phyloP scores from a whole-genome alignment of 2,329 filamentous ascomycete species.

The Aspergillus pseudonomiae region DNA sequence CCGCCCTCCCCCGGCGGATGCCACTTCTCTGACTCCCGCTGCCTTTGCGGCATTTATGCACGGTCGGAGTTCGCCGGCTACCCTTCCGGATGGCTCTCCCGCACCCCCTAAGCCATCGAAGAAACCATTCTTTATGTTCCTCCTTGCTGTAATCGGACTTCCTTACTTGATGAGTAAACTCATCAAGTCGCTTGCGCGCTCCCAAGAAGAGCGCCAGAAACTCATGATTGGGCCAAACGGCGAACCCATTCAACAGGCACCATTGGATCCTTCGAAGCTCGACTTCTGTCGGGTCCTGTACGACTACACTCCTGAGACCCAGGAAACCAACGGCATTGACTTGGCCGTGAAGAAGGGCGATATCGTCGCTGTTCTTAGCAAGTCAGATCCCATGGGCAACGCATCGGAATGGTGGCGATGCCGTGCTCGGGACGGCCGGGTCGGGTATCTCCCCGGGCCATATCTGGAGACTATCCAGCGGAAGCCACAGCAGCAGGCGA shows the following conservation, averaged over 20 bases:
- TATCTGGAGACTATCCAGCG: constrained; percentile 80
- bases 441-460: constrained; percentile 88
- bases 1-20: constrained; percentile 83
- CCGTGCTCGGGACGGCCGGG: constrained; percentile 81
- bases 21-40: constrained; percentile 81
- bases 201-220: constrained; percentile 71
- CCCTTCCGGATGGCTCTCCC: constrained; percentile 67
- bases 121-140: constrained; percentile 95
- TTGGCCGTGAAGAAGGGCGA: constrained; percentile 93
- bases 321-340: constrained; percentile 71
- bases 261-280: constrained; percentile 83
- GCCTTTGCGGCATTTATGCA: constrained; percentile 90
- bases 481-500: constrained; percentile 48
- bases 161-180: constrained; percentile 97
- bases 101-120: constrained; percentile 75
- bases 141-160: constrained; percentile 89
- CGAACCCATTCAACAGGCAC: constrained; percentile 43
- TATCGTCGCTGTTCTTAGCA: constrained; percentile 89
- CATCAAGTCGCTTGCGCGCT: constrained; percentile 79
- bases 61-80: constrained; percentile 53
- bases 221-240: constrained; percentile 57
- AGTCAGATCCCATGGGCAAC: constrained; percentile 88
- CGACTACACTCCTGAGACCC: constrained; percentile 83
- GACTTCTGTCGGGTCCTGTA: constrained; percentile 95
- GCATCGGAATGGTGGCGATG: constrained; percentile 98